phyloP scores from a whole-genome alignment of 495 filamentous ascomycete species.

The Massariosphaeria phaeospora region DNA sequence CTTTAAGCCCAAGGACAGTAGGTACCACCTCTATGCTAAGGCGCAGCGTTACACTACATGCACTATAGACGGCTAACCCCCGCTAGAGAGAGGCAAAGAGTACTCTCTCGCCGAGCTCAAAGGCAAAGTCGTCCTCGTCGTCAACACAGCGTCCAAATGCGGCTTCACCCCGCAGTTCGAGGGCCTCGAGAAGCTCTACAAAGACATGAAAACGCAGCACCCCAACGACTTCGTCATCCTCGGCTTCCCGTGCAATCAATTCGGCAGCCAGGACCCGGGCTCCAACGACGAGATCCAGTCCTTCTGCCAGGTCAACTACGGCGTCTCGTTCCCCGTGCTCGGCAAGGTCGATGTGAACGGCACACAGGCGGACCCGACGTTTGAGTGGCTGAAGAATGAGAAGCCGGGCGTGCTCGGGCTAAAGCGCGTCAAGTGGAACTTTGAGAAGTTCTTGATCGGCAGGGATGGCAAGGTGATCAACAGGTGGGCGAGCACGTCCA shows the following conservation, averaged over 20 bases:
- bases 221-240: slow-evolving; percentile 77
- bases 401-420: slow-evolving; percentile 78
- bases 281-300: slow-evolving; percentile 82
- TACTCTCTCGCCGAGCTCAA: slow-evolving; percentile 64
- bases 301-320: slow-evolving; percentile 94
- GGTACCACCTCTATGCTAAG: slow-evolving; percentile 13
- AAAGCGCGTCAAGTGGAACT: slow-evolving; percentile 93
- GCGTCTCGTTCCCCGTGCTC: slow-evolving; percentile 86
- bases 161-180: slow-evolving; percentile 97
- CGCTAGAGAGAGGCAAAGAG: slow-evolving; percentile 66
- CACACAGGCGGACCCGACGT: slow-evolving; percentile 71
- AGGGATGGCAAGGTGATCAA: slow-evolving; percentile 75
- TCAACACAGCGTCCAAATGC: slow-evolving; percentile 99
- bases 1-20: slow-evolving; percentile 65
- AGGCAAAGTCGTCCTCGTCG: slow-evolving; percentile 89
- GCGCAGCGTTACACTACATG: background rate
- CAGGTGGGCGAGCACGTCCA: slow-evolving; percentile 78
- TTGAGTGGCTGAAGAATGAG: slow-evolving; percentile 80
- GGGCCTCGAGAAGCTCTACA: slow-evolving; percentile 86
- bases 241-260: slow-evolving; percentile 99
- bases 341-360: slow-evolving; percentile 88
- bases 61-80: background rate
- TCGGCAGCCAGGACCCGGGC: slow-evolving; percentile 83
- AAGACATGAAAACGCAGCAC: slow-evolving; percentile 61
- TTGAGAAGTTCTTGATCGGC: slow-evolving; percentile 94